Conservation (phyloP, 176 grass and related monocot species). For the Phoenix roebelenii region DNA sequence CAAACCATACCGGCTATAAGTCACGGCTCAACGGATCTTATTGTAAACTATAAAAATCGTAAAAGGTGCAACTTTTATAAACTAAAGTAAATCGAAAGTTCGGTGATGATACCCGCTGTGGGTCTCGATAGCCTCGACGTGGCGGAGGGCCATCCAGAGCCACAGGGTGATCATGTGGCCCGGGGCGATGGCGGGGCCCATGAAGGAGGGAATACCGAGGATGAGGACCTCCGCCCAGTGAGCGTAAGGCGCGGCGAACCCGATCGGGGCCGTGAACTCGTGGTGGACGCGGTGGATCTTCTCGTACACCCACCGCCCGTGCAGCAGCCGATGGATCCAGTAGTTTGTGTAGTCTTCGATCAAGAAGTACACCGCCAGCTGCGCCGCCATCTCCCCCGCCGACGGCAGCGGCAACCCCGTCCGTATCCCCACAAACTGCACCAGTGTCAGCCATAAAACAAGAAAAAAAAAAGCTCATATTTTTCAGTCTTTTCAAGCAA, state of each 20-base stretch:
- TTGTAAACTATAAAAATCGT: no score
- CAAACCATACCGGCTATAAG: no score
- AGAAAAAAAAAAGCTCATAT: no score
- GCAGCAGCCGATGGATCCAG: constrained; percentile 79
- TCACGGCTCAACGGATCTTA: no score
- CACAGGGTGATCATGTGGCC: constrained; percentile 89
- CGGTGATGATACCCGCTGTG: constrained; percentile 52
- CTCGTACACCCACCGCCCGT: constrained; percentile 69
- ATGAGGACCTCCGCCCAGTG: constrained; percentile 89
- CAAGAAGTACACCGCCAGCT: constrained; percentile 73
- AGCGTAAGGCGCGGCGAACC: constrained; percentile 71
- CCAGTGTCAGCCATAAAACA: no score
- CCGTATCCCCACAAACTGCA: constrained; percentile 72
- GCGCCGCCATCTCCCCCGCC: constrained; percentile 51
- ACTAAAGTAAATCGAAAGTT: neutral
- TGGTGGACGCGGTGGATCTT: constrained; percentile 80
- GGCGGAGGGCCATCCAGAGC: constrained; percentile 73
- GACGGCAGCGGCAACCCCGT: constrained; percentile 58
- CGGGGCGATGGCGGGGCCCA: constrained; percentile 54
- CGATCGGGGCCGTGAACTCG: constrained; percentile 74
- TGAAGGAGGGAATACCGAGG: constrained; percentile 62
- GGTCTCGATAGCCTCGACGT: constrained; percentile 79
- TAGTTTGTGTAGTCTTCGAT: constrained; percentile 84
- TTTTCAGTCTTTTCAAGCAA: no score
- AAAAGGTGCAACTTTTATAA: no score